Conservation (phyloP, 768 basidiomycete genomes). For the Ramaria sp. region DNA sequence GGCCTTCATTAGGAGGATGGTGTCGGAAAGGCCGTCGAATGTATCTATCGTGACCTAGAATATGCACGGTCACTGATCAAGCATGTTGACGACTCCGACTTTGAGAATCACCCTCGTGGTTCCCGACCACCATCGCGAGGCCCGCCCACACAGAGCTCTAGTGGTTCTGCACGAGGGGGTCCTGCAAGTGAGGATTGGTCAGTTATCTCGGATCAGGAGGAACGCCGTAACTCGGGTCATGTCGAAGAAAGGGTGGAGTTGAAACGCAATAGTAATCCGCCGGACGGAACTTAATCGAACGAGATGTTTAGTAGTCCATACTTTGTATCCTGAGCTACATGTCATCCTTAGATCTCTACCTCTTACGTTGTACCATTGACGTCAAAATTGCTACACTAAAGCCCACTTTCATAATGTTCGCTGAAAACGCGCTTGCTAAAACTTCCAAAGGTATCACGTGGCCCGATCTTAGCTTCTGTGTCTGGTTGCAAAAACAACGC, state of each 20-base stretch:
- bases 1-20: conserved; percentile 72
- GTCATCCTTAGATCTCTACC: conserved; percentile 12
- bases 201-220: conserved; percentile 72
- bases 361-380: not conserved
- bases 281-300: not conserved
- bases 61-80: conserved; percentile 87
- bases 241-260: conserved; percentile 22
- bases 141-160: conserved; percentile 44
- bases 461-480: conserved; percentile 61
- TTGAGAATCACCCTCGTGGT: conserved; percentile 17
- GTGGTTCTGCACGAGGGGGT: conserved; percentile 39
- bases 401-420: conserved; percentile 36
- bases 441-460: conserved; percentile 71
- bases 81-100: conserved; percentile 23
- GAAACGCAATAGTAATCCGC: not conserved
- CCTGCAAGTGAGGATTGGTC: conserved; percentile 79
- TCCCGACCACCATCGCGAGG: conserved; percentile 16
- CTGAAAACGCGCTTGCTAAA: conserved; percentile 79
- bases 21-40: conserved; percentile 87
- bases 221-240: conserved; percentile 35
- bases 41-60: conserved; percentile 92
- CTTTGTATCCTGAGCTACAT: not conserved
- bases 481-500: conserved; percentile 88
- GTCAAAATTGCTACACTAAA: not conserved
- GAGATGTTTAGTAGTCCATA: not conserved